These are phyloP conservation scores for Microbotryomycetes sp. DNA, from an alignment of 1,284 basidiomycete genomes.

Conservation along the genomic window DNA sequence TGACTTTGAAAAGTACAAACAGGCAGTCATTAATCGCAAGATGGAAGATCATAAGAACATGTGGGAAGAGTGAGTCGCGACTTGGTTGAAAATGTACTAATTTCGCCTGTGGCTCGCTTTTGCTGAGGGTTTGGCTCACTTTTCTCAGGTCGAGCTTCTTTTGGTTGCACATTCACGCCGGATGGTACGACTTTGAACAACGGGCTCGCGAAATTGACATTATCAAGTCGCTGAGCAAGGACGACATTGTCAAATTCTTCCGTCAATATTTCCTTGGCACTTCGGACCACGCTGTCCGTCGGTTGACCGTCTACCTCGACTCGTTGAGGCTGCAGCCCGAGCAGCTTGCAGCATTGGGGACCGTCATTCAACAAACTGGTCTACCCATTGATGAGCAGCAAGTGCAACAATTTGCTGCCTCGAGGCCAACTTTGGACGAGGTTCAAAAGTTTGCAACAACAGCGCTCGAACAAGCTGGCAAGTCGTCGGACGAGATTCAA, in stretches of 20 bases:
- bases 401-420: slow-evolving; percentile 46
- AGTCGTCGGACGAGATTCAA: slow-evolving; percentile 34
- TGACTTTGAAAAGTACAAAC: slow-evolving; percentile 56
- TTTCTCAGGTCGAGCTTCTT: slow-evolving; percentile 47
- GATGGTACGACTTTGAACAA: slow-evolving; percentile 66
- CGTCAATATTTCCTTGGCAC: slow-evolving; percentile 27
- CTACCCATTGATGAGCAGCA: slow-evolving; percentile 51
- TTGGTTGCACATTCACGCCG: slow-evolving; percentile 63
- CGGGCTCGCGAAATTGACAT: slow-evolving; percentile 63
- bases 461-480: slow-evolving; percentile 42
- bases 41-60: slow-evolving; percentile 66
- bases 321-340: slow-evolving; percentile 49
- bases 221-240: slow-evolving; percentile 59
- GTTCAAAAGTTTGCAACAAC: slow-evolving; percentile 57
- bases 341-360: slow-evolving; percentile 55
- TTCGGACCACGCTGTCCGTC: slow-evolving; percentile 34
- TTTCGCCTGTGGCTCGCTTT: not conserved
- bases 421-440: slow-evolving; percentile 49
- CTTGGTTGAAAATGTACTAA: not conserved
- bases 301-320: slow-evolving; percentile 65
- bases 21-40: slow-evolving; percentile 58
- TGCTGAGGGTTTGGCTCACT: not conserved
- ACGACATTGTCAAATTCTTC: slow-evolving; percentile 72
- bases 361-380: slow-evolving; percentile 52
- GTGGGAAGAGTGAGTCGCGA: slow-evolving; percentile 50